Evolutionary conservation across 257 asterid species (phyloP).

Genomic region (Gardenia jasminoides): DNA sequence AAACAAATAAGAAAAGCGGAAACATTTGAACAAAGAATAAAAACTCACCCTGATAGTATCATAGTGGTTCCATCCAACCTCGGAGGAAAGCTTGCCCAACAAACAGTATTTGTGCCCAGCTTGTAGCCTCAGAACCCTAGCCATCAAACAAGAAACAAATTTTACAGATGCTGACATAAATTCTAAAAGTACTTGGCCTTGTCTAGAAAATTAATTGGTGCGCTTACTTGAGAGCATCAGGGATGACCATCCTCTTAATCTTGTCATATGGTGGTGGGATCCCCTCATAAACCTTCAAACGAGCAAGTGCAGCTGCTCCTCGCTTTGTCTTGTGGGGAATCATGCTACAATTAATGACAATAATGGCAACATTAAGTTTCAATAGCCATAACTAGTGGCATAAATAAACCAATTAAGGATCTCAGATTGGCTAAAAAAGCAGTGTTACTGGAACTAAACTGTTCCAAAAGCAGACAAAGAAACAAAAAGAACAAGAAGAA

Average conservation of each 20-base stretch:
- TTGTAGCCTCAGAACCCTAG: slow-evolving; percentile 87
- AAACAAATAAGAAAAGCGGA: not conserved
- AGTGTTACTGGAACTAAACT: not conserved
- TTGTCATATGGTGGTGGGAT: slow-evolving; percentile 82
- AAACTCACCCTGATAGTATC: slow-evolving; percentile 74
- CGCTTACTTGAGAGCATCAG: slow-evolving; percentile 82
- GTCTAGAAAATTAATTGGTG: not conserved
- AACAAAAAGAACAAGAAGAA: too few species aligned
- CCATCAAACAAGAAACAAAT: not conserved
- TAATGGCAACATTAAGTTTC: not conserved
- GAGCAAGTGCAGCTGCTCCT: slow-evolving; percentile 88
- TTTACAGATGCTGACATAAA: not conserved
- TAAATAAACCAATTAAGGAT: not conserved
- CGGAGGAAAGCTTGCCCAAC: slow-evolving; percentile 82
- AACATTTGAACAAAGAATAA: not conserved
- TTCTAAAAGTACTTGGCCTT: not conserved
- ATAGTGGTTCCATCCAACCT: slow-evolving; percentile 92
- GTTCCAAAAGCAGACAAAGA: not conserved
- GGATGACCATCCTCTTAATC: slow-evolving; percentile 78
- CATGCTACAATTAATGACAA: slow-evolving; percentile 43
- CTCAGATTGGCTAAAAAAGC: not conserved
- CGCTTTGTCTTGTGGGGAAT: slow-evolving; percentile 88
- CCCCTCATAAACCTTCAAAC: slow-evolving; percentile 80
- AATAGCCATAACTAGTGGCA: not conserved
- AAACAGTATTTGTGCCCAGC: slow-evolving; percentile 79